Conservation (phyloP, 1,284 basidiomycete genomes). For the Erythrobasidium hasegawianum region DNA sequence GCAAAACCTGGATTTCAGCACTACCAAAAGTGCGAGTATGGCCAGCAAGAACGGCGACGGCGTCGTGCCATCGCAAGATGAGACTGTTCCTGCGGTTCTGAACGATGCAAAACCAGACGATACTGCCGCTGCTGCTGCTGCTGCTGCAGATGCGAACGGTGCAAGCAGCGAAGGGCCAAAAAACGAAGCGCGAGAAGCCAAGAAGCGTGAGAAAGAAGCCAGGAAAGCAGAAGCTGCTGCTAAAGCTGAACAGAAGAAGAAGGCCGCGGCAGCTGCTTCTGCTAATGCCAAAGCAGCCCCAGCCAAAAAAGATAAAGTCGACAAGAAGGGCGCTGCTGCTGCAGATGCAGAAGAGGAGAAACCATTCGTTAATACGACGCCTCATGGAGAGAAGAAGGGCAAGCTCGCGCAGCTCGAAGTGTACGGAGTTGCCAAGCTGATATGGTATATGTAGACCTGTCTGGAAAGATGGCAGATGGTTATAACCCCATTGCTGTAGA, state of each 20-base stretch:
- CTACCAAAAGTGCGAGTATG: not conserved
- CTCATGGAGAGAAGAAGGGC: conserved; percentile 88
- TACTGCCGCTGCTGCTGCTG: no score
- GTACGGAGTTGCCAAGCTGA: not conserved
- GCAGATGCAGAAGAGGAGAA: conserved; percentile 62
- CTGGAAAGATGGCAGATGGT: conserved; percentile 77
- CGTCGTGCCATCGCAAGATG: not conserved
- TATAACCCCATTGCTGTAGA: conserved; percentile 97
- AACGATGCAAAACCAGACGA: conserved; percentile 4
- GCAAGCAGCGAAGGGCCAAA: conserved; percentile 12
- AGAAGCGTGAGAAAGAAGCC: conserved; percentile 29
- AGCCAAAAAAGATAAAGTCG: conserved; percentile 60
- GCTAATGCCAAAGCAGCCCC: conserved; percentile 66
- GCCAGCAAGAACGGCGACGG: not conserved
- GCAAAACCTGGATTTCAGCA: no score
- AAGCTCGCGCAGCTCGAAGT: conserved; percentile 24
- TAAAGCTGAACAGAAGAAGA: conserved; percentile 53
- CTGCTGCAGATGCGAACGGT: not conserved
- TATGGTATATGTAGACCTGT: conserved; percentile 61
- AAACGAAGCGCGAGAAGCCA: conserved; percentile 21
- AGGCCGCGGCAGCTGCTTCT: conserved; percentile 55
- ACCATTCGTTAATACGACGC: conserved; percentile 78
- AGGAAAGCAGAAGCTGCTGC: conserved; percentile 33
- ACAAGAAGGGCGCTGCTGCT: conserved; percentile 46
- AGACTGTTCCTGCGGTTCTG: not conserved